Evolutionary conservation across 2,329 filamentous ascomycete species (phyloP).

Genomic region (Arthrinium puccinioides): DNA sequence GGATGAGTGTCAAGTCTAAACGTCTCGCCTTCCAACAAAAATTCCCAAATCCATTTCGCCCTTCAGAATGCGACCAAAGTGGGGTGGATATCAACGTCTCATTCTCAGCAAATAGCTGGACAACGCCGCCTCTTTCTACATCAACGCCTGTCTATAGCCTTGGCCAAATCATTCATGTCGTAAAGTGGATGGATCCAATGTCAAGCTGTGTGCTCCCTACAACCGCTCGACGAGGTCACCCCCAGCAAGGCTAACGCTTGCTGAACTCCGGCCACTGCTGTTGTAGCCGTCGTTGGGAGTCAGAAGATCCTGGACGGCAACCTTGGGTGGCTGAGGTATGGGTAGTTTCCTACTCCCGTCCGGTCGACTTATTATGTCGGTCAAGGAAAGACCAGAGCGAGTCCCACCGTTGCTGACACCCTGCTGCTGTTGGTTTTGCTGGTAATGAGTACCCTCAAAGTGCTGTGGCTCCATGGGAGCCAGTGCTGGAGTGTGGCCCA

Average conservation of each 20-base stretch:
- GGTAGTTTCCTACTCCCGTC: constrained; percentile 86
- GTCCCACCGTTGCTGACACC: constrained; percentile 38
- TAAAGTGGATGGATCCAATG: constrained; percentile 5
- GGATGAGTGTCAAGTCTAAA: constrained; percentile 23
- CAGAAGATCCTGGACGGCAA: constrained; percentile 79
- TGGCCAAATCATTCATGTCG: constrained; percentile 20
- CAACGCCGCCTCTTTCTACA: constrained; percentile 23
- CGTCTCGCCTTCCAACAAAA: constrained; percentile 8
- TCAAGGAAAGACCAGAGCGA: constrained; percentile 69
- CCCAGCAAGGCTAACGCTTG: constrained; percentile 70
- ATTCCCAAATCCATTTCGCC: constrained; percentile 9
- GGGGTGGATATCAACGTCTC: constrained; percentile 6
- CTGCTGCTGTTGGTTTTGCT: constrained; percentile 44
- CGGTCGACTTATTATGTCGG: constrained; percentile 84
- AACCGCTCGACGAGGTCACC: constrained; percentile 56
- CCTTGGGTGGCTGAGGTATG: constrained; percentile 83
- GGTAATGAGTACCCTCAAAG: constrained; percentile 35
- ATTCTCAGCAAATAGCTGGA: constrained; percentile 5
- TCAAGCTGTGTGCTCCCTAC: constrained; percentile 18
- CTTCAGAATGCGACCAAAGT: constrained; percentile 14
- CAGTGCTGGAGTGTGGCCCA: constrained; percentile 48
- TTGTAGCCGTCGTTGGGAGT: constrained; percentile 59
- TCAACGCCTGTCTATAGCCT: constrained; percentile 18
- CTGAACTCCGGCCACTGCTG: constrained; percentile 69
- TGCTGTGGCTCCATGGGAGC: constrained; percentile 50